Evolutionary conservation across 225 moss, liverwort and hornwort genomes (phyloP), one percentile per base, ranked within the genome.

Genomic region (Physcomitrium patens): DNA sequence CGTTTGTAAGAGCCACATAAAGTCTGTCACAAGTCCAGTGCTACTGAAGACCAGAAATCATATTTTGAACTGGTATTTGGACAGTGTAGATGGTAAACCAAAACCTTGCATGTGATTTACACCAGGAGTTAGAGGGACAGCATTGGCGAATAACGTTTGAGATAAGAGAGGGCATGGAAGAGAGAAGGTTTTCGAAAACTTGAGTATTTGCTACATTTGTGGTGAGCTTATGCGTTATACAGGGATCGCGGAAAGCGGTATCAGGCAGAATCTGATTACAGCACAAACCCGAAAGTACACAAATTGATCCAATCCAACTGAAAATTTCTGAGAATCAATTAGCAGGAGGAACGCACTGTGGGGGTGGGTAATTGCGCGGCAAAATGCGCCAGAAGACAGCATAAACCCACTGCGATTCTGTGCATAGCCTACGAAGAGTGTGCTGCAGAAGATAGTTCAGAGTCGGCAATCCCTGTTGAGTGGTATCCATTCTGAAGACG

Each of bases 331-430:
- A 31, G 73, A 22, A 37, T 37, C 31, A 58, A 14, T 5, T 51
- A 60, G 1, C 13, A 14, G 13, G 31, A 49, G 63, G 64, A 58
- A 83, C 89, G 85, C 81, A 95, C 95, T 93, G 89, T 51, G 95
- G 95, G 22, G 95, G 95, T 59, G 95, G 95, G 63, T 95, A 95
- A 88, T 93, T 93, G 64, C 95, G 87, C 10, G 95, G 95, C 78
- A 93, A 81, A 84, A 95, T 95, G 85, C 95, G 93, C 95, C 95
- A 95, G 80, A 95, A 93, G 43, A 95, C 91, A 10, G 95, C 93
- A 69, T 95, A 95, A 31, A 95, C 91, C 95, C 95, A 95, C 51
- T 93, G 93, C 18, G 91, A 81, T 54, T 93, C 95, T 53, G 84
- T 85, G 81, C 95, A 95, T 51, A 95, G 74, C 65, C 90, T 82